These are phyloP conservation scores for Aspergillus coremiiformis DNA, from an alignment of 495 filamentous ascomycete species.

Conservation along the genomic window DNA sequence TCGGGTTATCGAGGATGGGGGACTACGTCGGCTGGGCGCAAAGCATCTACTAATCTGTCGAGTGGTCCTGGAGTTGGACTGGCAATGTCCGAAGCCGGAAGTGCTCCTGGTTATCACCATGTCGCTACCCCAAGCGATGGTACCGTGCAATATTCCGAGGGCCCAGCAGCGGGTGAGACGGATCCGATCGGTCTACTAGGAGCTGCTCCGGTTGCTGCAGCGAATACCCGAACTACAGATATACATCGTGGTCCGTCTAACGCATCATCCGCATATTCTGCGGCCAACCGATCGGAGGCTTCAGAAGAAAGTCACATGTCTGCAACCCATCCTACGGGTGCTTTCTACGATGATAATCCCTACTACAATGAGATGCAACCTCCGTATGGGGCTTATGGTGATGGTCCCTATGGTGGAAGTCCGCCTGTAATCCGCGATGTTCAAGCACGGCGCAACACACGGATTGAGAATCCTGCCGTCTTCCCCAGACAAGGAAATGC, in stretches of 20 bases:
- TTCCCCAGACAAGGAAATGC: constrained; percentile 85
- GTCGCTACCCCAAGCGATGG: constrained; percentile 61
- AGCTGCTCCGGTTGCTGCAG: constrained; percentile 51
- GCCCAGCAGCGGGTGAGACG: constrained; percentile 56
- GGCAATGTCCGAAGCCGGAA: constrained; percentile 64
- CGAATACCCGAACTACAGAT: constrained; percentile 52
- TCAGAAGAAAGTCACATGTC: constrained; percentile 66
- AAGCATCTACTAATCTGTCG: constrained; percentile 81
- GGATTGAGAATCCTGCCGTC: constrained; percentile 81
- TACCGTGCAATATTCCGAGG: constrained; percentile 59
- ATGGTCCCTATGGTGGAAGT: constrained; percentile 45
- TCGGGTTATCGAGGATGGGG: constrained; percentile 94
- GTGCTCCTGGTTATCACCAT: constrained; percentile 50
- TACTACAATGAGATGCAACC: constrained; percentile 49
- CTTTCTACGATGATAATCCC: constrained; percentile 47
- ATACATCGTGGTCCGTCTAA: constrained; percentile 91
- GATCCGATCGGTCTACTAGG: constrained; percentile 75
- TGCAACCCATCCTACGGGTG: constrained; percentile 35
- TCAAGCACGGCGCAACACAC: constrained; percentile 79
- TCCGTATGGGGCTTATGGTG: constrained; percentile 50
- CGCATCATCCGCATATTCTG: constrained; percentile 92
- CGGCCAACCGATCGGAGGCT: constrained; percentile 70
- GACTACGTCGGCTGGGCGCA: constrained; percentile 71
- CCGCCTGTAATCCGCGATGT: constrained; percentile 93
- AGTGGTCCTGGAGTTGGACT: constrained; percentile 61